A percentile compares a stretch with the other conserved stretches of the same genome.
Conservation (phyloP, 2,329 filamentous ascomycete species). For the Cercospora sp. region DNA sequence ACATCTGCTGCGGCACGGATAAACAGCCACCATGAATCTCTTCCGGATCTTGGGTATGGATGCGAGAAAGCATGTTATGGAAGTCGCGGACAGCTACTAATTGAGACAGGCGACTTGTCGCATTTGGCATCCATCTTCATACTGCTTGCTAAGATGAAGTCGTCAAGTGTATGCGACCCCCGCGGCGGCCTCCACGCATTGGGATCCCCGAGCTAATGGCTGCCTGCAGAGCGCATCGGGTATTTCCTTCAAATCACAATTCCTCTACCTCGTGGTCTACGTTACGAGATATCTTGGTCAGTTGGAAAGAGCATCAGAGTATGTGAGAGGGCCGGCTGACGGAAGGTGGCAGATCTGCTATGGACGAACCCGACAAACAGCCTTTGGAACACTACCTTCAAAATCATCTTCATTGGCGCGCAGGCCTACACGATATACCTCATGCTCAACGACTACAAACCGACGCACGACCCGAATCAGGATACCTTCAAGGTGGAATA, state of each 20-base stretch:
- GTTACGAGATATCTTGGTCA: slow-evolving; percentile 77
- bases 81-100: slow-evolving; percentile 21
- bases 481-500: slow-evolving; percentile 98
- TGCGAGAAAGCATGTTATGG: slow-evolving; percentile 6
- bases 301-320: slow-evolving; percentile 3
- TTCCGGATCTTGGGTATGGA: slow-evolving; percentile 66
- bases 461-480: slow-evolving; percentile 93
- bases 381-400: slow-evolving; percentile 92
- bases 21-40: slow-evolving; percentile 59
- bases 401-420: slow-evolving; percentile 87
- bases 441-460: slow-evolving; percentile 97
- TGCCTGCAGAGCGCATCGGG: slow-evolving; percentile 82
- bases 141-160: slow-evolving; percentile 91
- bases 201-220: neutral
- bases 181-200: neutral
- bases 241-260: slow-evolving; percentile 98
- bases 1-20: slow-evolving; percentile 14
- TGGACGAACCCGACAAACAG: slow-evolving; percentile 64
- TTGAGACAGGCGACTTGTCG: slow-evolving; percentile 77
- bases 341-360: slow-evolving; percentile 68
- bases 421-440: slow-evolving; percentile 95
- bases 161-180: slow-evolving; percentile 67
- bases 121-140: slow-evolving; percentile 94
- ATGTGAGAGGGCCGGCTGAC: slow-evolving; percentile 23
- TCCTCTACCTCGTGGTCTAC: slow-evolving; percentile 91